phyloP scores from a whole-genome alignment of 495 filamentous ascomycete species.

The Trichocladium uniseriatum region DNA sequence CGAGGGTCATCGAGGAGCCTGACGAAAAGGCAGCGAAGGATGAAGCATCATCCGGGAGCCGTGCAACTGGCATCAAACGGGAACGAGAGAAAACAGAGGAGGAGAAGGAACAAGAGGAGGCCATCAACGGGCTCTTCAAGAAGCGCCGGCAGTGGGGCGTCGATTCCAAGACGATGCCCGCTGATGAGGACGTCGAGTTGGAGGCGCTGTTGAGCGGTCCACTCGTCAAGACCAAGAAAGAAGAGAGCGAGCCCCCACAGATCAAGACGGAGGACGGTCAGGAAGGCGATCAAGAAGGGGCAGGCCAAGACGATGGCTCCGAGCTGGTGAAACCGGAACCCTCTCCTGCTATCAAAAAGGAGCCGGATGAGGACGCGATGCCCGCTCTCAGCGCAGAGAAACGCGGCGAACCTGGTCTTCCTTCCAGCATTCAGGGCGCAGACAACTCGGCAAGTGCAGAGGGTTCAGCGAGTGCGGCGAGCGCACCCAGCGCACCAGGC shows the following conservation, averaged over 20 bases:
- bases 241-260: constrained; percentile 19
- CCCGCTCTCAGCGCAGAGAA: not conserved
- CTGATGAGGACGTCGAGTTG: constrained; percentile 56
- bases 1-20: constrained; percentile 33
- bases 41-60: constrained; percentile 23
- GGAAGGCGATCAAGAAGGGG: not conserved
- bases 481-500: too few relatives aligned
- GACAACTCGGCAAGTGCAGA: not conserved
- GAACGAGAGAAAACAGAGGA: constrained; percentile 56
- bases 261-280: constrained; percentile 34
- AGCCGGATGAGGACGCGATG: constrained; percentile 15
- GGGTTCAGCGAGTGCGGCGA: too few relatives aligned
- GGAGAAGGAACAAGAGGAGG: constrained; percentile 52
- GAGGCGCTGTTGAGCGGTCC: constrained; percentile 57
- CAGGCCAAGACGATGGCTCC: not conserved
- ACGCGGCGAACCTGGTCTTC: not conserved
- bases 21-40: constrained; percentile 24
- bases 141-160: constrained; percentile 66
- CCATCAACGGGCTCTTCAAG: constrained; percentile 47
- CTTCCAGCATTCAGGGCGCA: not conserved
- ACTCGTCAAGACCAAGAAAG: constrained; percentile 25
- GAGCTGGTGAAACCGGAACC: constrained; percentile 25
- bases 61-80: constrained; percentile 56
- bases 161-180: constrained; percentile 55
- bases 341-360: constrained; percentile 9